These are phyloP conservation scores for Phaeolepiota aurea DNA, from an alignment of 768 basidiomycete species.

Conservation along the genomic window DNA sequence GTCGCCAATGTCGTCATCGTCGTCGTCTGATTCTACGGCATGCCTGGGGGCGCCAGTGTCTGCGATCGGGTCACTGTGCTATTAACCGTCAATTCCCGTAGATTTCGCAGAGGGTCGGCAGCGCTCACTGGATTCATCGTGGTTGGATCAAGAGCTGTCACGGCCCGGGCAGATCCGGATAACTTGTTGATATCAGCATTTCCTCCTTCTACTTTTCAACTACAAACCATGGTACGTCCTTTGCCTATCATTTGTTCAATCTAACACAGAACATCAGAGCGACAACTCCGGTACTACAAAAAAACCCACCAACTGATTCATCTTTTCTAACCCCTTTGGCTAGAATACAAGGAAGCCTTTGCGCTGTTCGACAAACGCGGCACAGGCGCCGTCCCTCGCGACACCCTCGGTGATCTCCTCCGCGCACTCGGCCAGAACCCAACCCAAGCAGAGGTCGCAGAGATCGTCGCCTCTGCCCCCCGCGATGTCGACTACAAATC, in stretches of 20 bases:
- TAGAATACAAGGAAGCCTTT: slow-evolving; percentile 95
- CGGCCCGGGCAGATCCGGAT: background rate
- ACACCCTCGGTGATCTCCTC: slow-evolving; percentile 86
- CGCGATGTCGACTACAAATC: slow-evolving; percentile 89
- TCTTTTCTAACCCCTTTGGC: too few relatives aligned
- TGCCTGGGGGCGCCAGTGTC: slow-evolving; percentile 52
- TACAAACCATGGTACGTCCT: slow-evolving; percentile 19
- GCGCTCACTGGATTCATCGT: background rate
- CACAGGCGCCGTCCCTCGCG: slow-evolving; percentile 80
- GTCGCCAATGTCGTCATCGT: slow-evolving; percentile 32
- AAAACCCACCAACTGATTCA: too few relatives aligned
- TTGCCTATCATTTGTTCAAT: background rate
- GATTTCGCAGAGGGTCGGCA: too few relatives aligned
- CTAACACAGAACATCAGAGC: slow-evolving; percentile 6
- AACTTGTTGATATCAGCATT: background rate
- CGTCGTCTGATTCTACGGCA: slow-evolving; percentile 61
- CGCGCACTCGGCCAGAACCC: slow-evolving; percentile 97
- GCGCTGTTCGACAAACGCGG: slow-evolving; percentile 98
- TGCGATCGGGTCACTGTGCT: slow-evolving; percentile 49
- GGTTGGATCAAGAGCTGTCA: background rate
- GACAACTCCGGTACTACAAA: too few relatives aligned
- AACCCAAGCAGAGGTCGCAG: slow-evolving; percentile 94
- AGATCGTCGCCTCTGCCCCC: slow-evolving; percentile 66
- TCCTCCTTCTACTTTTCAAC: background rate
- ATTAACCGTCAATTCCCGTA: too few relatives aligned